A percentile compares a stretch with the other conserved stretches of the same genome.
Evolutionary conservation across 371 early-diverging fungal species (phyloP).

Genomic region (Coemansia sp.): DNA sequence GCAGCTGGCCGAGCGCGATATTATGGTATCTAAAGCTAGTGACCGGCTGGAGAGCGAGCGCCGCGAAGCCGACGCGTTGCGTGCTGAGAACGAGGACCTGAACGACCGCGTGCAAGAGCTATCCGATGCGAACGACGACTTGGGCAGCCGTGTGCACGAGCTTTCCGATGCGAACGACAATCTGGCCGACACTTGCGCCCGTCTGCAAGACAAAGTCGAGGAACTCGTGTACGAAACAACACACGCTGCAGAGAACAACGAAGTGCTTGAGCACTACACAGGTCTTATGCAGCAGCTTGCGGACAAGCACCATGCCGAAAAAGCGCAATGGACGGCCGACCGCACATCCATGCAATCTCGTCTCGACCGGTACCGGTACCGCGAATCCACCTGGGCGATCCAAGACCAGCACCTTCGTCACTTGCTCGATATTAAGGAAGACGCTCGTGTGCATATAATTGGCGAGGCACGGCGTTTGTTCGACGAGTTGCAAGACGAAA

Average conservation of each 20-base stretch:
- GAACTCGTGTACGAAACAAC: not conserved
- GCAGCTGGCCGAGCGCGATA: slow-evolving; percentile 13
- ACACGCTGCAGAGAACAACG: slow-evolving; percentile 5
- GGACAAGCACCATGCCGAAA: slow-evolving; percentile 20
- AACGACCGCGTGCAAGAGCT: slow-evolving; percentile 7
- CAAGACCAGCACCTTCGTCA: slow-evolving; percentile 12
- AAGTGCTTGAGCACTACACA: slow-evolving; percentile 25
- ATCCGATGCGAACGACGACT: slow-evolving; percentile 20
- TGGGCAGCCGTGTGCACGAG: not conserved
- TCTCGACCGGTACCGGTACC: slow-evolving; percentile 22
- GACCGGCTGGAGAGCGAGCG: slow-evolving; percentile 31
- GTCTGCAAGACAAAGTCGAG: slow-evolving; percentile 6
- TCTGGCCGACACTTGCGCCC: slow-evolving; percentile 9
- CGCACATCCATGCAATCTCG: slow-evolving; percentile 18
- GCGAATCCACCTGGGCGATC: slow-evolving; percentile 24
- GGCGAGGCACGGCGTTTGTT: slow-evolving; percentile 35
- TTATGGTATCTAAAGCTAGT: not conserved
- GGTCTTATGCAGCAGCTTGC: slow-evolving; percentile 27
- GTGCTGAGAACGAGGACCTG: slow-evolving; percentile 19
- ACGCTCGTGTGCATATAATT: slow-evolving; percentile 41
- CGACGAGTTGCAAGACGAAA: slow-evolving; percentile 36
- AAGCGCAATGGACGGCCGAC: slow-evolving; percentile 30
- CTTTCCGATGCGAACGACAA: not conserved
- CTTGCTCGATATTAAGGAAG: slow-evolving; percentile 25
- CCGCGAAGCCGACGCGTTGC: slow-evolving; percentile 19